Evolutionary conservation across 75 land plant species (phyloP), one percentile per base, ranked within the genome.

Genomic region (Pinus tabuliformis): DNA sequence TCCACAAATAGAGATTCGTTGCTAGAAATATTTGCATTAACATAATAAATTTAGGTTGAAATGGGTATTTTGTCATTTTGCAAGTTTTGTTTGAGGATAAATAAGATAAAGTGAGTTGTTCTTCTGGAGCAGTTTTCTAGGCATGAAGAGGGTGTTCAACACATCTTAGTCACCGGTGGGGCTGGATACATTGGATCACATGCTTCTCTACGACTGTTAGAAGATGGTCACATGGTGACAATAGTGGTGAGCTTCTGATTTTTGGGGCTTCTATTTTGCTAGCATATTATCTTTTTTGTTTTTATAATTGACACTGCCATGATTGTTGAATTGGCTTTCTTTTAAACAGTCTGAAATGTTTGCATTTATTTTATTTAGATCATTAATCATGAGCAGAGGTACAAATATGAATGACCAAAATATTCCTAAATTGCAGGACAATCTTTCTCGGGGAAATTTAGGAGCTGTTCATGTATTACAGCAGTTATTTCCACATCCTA

Each of bases 121-220:
- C 70, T 21, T 77, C n/a, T 2, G 68, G 57, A 22, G 75, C 79
- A 85, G 87, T 85, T 85, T 62, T 59, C 85, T 14, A 71, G 60
- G 61, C 76, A 71, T 28, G 77, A 83, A 78, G 85, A 82, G 45
- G 87, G 87, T 58, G 72, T 85, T 73, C 58, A 71, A 59, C 87
- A 85, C 36, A 81, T 85, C 15, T 24, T 85, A 56, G 87, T 85
- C 60, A 85, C 87, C 5, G 87, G 87, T 14, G 87, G 87, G 52
- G 87, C 87, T 24, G 87, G 87, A 52, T 85, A 73, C 72, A 85
- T 85, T 66, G 87, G 87, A 62, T 85, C 87, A 12, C 87, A 85
- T 83, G 87, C 87, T 36, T 57, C 86, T 57, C 77, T 85, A 33
- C 81, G 87, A 22, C 78, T 85, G 18, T 73, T 84, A 30, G 68